Evolutionary conservation across 345 rosid species (phyloP).

Genomic region (Stellera chamaejasme): DNA sequence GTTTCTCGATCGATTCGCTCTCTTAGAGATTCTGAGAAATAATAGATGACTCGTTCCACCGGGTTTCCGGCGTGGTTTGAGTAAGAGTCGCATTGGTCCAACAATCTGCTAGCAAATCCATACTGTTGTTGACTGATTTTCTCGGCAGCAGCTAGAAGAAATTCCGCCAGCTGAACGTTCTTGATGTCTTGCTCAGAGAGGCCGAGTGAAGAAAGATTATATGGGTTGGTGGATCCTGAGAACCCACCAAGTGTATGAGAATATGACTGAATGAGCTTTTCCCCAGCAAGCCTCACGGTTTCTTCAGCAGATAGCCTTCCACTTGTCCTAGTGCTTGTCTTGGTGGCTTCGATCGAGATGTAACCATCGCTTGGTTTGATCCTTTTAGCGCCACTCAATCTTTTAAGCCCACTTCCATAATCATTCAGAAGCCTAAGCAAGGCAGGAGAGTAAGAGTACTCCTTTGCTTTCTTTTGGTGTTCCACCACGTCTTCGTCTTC

Average conservation of each 20-base stretch:
- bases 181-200: slow-evolving; percentile 25
- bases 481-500: slow-evolving; percentile 2
- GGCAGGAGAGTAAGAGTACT: slow-evolving; percentile 15
- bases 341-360: neutral
- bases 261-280: slow-evolving; percentile 24
- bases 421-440: slow-evolving; percentile 35
- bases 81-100: slow-evolving; percentile 22
- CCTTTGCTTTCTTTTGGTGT: slow-evolving; percentile 10
- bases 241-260: slow-evolving; percentile 9
- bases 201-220: slow-evolving; percentile 15
- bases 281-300: slow-evolving; percentile 39
- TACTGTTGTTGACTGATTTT: slow-evolving; percentile 29
- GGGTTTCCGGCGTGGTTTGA: slow-evolving; percentile 30
- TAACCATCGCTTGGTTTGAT: slow-evolving; percentile 14
- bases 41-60: slow-evolving; percentile 33
- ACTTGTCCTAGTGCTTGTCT: neutral
- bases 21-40: slow-evolving; percentile 32
- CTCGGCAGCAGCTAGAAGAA: slow-evolving; percentile 37
- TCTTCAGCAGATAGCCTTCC: slow-evolving; percentile 28
- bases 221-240: slow-evolving; percentile 13
- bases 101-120: slow-evolving; percentile 35
- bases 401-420: slow-evolving; percentile 20
- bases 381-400: slow-evolving; percentile 16
- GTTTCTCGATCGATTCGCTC: slow-evolving; percentile 38
- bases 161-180: slow-evolving; percentile 31